Conservation (phyloP, 805 yeast genomes). For the Yamadazyma laniorum region DNA sequence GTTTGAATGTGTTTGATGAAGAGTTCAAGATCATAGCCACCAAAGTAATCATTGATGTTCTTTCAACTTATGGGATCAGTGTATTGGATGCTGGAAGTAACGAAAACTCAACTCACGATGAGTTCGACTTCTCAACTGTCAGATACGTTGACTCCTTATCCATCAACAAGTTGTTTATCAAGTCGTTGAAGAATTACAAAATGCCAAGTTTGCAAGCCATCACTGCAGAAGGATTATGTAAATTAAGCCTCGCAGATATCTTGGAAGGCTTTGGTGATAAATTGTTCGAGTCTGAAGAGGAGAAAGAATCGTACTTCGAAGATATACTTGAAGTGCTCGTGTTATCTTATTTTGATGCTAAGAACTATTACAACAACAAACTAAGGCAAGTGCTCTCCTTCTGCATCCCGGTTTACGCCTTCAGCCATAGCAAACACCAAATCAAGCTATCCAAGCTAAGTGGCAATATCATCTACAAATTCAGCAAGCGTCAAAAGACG, state of each 20-base stretch:
- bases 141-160: constrained; percentile 56
- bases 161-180: constrained; percentile 66
- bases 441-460: constrained; percentile 59
- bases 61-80: constrained; percentile 71
- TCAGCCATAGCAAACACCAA: constrained; percentile 73
- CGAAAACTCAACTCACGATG: constrained; percentile 30
- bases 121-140: constrained; percentile 31
- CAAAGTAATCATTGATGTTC: constrained; percentile 71
- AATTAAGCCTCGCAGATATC: constrained; percentile 74
- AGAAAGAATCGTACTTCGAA: constrained; percentile 19
- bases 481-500: constrained; percentile 3
- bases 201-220: constrained; percentile 70
- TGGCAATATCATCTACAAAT: constrained; percentile 55
- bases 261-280: constrained; percentile 58
- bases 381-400: constrained; percentile 79
- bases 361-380: constrained; percentile 58
- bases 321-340: constrained; percentile 65
- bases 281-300: constrained; percentile 12
- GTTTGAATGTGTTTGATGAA: constrained; percentile 55
- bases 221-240: constrained; percentile 85
- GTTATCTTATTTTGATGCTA: constrained; percentile 72
- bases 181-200: constrained; percentile 54
- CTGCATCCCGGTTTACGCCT: constrained; percentile 85
- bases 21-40: constrained; percentile 60
- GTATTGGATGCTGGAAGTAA: constrained; percentile 54